A percentile compares a stretch with the other conserved stretches of the same genome.
Evolutionary conservation across 805 yeast genomes (phyloP).

Genomic region (Candida taoyuanica): DNA sequence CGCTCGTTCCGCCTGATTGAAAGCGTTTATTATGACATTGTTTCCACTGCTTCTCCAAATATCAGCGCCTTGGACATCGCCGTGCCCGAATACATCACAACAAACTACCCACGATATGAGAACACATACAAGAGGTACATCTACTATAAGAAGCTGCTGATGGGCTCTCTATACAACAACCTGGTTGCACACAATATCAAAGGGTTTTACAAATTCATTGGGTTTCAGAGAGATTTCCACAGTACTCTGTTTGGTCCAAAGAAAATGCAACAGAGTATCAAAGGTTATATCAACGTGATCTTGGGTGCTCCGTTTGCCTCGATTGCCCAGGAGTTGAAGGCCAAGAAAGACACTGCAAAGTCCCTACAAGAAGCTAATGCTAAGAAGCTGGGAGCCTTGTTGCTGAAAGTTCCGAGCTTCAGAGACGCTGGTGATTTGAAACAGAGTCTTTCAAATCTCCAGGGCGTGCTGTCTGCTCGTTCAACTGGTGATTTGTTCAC

Average conservation of each 20-base stretch:
- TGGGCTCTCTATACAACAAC: slow-evolving; percentile 16
- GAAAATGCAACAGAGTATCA: neutral
- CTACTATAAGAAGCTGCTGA: slow-evolving; percentile 11
- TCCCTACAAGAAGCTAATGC: slow-evolving; percentile 30
- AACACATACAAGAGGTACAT: slow-evolving; percentile 12
- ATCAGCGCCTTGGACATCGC: slow-evolving; percentile 6
- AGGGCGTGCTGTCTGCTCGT: neutral
- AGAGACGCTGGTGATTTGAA: neutral
- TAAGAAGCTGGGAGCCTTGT: slow-evolving; percentile 32
- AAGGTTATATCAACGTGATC: slow-evolving; percentile 26
- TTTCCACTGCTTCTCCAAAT: slow-evolving; percentile 12
- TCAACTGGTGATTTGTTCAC: slow-evolving; percentile 1
- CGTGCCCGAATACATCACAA: slow-evolving; percentile 8
- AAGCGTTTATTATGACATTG: slow-evolving; percentile 27
- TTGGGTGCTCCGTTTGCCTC: slow-evolving; percentile 35
- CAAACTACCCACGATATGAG: slow-evolving; percentile 8
- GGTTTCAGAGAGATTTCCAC: slow-evolving; percentile 26
- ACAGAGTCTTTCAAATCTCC: neutral
- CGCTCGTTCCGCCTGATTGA: slow-evolving; percentile 17
- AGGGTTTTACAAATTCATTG: slow-evolving; percentile 19
- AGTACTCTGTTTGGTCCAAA: slow-evolving; percentile 13
- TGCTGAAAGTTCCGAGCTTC: slow-evolving; percentile 29
- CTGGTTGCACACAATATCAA: slow-evolving; percentile 17
- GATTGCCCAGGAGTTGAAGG: slow-evolving; percentile 27
- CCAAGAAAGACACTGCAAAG: slow-evolving; percentile 21